Conservation (phyloP, 192 early-diverging fungal species). For the Linnemannia exigua region DNA sequence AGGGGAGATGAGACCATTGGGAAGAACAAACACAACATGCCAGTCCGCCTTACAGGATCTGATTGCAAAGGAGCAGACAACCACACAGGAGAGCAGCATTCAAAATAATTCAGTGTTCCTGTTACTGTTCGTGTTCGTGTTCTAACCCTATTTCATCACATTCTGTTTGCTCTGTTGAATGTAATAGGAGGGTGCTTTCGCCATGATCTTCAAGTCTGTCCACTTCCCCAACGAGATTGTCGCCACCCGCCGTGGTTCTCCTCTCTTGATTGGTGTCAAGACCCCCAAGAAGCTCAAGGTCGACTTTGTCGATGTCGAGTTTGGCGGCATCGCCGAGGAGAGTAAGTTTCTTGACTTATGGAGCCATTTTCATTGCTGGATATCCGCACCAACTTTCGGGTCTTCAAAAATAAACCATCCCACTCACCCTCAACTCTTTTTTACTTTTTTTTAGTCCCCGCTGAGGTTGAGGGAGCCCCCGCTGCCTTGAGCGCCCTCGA, state of each 20-base stretch:
- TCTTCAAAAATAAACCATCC: neutral
- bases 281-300: slow-evolving; percentile 97
- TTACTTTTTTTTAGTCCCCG: slow-evolving; percentile 66
- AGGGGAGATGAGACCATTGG: too few relatives aligned
- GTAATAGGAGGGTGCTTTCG: slow-evolving; percentile 92
- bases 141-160: neutral
- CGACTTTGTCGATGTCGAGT: slow-evolving; percentile 99
- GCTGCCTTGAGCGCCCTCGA: slow-evolving; percentile 51
- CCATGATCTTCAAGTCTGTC: slow-evolving; percentile 94
- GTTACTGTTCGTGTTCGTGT: too few relatives aligned
- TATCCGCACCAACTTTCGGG: neutral
- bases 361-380: neutral
- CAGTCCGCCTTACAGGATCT: too few relatives aligned
- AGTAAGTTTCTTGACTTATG: neutral
- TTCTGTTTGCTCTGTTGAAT: neutral
- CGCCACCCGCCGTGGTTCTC: slow-evolving; percentile 97
- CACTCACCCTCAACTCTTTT: neutral
- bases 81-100: too few relatives aligned
- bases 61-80: too few relatives aligned
- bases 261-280: slow-evolving; percentile 98
- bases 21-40: too few relatives aligned
- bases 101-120: too few relatives aligned
- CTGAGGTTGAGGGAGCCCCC: slow-evolving; percentile 60
- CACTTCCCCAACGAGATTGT: slow-evolving; percentile 97
- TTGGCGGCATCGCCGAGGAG: slow-evolving; percentile 62